Evolutionary conservation across 768 basidiomycete species (phyloP).

Genomic region (Peribolospora kevripleyi): DNA sequence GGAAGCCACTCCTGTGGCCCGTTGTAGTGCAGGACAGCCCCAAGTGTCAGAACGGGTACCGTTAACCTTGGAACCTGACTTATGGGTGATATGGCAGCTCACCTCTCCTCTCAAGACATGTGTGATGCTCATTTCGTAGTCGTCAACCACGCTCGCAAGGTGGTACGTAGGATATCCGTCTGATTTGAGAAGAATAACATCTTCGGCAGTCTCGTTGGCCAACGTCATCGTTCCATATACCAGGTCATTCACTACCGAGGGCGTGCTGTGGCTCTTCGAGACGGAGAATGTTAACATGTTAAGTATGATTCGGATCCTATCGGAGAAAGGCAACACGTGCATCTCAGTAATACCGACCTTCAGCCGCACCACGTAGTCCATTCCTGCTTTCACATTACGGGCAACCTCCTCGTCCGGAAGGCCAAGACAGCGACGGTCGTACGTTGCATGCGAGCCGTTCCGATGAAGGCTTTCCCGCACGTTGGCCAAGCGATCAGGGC

Average conservation of each 20-base stretch:
- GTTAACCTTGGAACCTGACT: neutral
- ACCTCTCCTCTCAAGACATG: slow-evolving; percentile 91
- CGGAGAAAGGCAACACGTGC: neutral
- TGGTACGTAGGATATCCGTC: slow-evolving; percentile 92
- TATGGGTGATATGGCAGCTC: slow-evolving; percentile 6
- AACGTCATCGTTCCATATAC: slow-evolving; percentile 47
- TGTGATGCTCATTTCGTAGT: slow-evolving; percentile 83
- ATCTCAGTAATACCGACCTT: slow-evolving; percentile 32
- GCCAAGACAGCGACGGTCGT: slow-evolving; percentile 70
- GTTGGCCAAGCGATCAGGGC: slow-evolving; percentile 38
- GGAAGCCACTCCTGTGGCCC: slow-evolving; percentile 69
- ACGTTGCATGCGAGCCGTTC: slow-evolving; percentile 49
- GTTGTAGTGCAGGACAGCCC: neutral
- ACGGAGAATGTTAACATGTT: neutral
- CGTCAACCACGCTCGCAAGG: slow-evolving; percentile 83
- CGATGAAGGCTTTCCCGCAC: slow-evolving; percentile 47
- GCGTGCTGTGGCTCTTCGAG: slow-evolving; percentile 1
- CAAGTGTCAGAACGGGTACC: neutral
- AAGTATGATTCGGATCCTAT: neutral
- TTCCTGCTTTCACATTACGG: slow-evolving; percentile 44
- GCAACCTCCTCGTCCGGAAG: slow-evolving; percentile 66
- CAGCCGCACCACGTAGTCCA: slow-evolving; percentile 60
- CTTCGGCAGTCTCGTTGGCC: slow-evolving; percentile 24
- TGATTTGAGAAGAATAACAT: slow-evolving; percentile 75
- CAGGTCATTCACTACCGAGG: slow-evolving; percentile 2